Percentiles rank a stretch among this genome's conserved stretches.
Conservation (phyloP, 345 rosid genomes). For the rapeseed (Brassica napus) region Da-Ae NC_063439.1:6430001-6430500, state of each 20-base stretch:
- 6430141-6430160: conserved; percentile 34
- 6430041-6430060: too few relatives aligned
- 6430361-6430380: conserved; percentile 41
- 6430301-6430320: not conserved
- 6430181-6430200: not conserved
- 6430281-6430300: conserved; percentile 34
- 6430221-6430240: conserved; percentile 19
- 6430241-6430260: not conserved
- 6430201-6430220: conserved; percentile 17
- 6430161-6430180: conserved; percentile 30
- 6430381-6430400: conserved; percentile 65
- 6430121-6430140: conserved; percentile 18
- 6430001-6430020: too few relatives aligned
- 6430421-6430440: conserved; percentile 14
- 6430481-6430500: conserved; percentile 59
- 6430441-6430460: conserved; percentile 9
- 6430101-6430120: conserved; percentile 2
- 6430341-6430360: conserved; percentile 26
- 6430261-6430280: conserved; percentile 1
- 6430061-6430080: too few relatives aligned
- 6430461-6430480: conserved; percentile 17
- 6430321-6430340: not conserved
- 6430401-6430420: conserved; percentile 47
- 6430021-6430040: too few relatives aligned
- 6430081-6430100: conserved; percentile 34